Base-by-base conservation (phyloP, 805 yeast genomes). In the Zygosaccharomyces pseudorouxii region DNA sequence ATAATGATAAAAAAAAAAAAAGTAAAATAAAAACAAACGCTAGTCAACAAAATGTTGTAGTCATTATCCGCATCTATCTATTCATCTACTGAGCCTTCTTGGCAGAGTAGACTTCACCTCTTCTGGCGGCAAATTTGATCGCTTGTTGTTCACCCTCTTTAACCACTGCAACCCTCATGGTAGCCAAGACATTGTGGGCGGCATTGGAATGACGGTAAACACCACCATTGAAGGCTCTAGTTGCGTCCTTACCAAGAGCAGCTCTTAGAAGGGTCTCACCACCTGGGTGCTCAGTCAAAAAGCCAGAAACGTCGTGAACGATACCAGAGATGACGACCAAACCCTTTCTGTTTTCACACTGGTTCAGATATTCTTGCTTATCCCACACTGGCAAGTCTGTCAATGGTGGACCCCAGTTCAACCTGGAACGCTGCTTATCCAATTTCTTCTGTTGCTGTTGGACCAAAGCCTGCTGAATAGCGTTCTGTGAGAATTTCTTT, bases 141-240 rank as follows among this genome's bases (percentile, higher is more conserved):
- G 73, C 73, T 43, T 73, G 71, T 38, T 82, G 86, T 56, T 78
- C 79, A 43, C 82, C 74, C 54, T 83, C 90, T 65, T 81, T 76
- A 51, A 86, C 78, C 37, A 86, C 84, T 22, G 92, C 93, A 14
- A 86, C 81, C 75, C 95, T 81, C 86, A 85, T 79, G 12, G 85
- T 81, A 16, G 92, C 89, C 67, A 86, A 76, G 62, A 86, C 71
- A 67, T 86, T 86, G 67, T 84, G 89, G 19, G 93, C 95, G 52
- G 95, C 93, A 59, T 86, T 86, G 7, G 92, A 83, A 63, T 86
- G 95, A 10, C 86, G 80, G 62, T 86, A 86, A 27, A 86, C 93
- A 63, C 88, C 90, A 64, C 95, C 95, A 63, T 84, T 83, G 74
- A 86, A 86, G 1, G 90, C 93, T 63, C 77, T 78, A 11, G 92